Conservation (phyloP, 352 stramenopile species). For the Pythium phragmitis region DNA sequence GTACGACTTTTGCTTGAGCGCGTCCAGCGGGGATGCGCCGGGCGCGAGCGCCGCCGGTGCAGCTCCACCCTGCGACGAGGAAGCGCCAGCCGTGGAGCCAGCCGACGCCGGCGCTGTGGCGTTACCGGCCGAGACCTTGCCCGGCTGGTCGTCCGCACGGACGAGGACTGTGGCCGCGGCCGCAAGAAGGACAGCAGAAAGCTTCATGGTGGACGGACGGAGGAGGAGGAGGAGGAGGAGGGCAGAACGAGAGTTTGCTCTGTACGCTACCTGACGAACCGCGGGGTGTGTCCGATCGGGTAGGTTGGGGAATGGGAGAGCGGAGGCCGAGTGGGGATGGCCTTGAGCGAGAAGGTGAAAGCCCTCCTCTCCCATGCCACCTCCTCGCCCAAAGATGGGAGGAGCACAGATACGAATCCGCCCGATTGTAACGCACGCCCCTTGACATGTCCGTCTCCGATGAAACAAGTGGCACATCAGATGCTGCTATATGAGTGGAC, state of each 20-base stretch:
- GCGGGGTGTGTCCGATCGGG: slow-evolving; percentile 3
- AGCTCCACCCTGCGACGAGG: not conserved
- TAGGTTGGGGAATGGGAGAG: slow-evolving; percentile 8
- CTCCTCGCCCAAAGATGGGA: slow-evolving; percentile 10
- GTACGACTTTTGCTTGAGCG: slow-evolving; percentile 39
- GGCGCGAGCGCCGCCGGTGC: slow-evolving; percentile 2
- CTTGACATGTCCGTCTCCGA: no score
- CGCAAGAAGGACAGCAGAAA: slow-evolving; percentile 26
- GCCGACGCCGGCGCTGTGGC: not conserved
- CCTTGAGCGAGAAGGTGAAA: no score
- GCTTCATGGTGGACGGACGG: slow-evolving; percentile 28
- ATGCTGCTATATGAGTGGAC: no score
- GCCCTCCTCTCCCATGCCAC: no score
- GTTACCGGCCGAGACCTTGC: not conserved
- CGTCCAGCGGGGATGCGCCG: slow-evolving; percentile 23
- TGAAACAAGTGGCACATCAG: no score
- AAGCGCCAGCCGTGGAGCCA: not conserved
- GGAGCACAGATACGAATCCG: not conserved
- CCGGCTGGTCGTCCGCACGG: slow-evolving; percentile 10
- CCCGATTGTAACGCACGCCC: no score
- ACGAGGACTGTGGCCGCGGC: slow-evolving; percentile 15
- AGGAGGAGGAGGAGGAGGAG: not conserved
- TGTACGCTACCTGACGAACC: not conserved
- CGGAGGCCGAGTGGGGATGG: not conserved
- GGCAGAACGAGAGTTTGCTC: not conserved